These are phyloP conservation scores for Boletus eberwhitei DNA, from an alignment of 768 basidiomycete species.

Conservation along the genomic window DNA sequence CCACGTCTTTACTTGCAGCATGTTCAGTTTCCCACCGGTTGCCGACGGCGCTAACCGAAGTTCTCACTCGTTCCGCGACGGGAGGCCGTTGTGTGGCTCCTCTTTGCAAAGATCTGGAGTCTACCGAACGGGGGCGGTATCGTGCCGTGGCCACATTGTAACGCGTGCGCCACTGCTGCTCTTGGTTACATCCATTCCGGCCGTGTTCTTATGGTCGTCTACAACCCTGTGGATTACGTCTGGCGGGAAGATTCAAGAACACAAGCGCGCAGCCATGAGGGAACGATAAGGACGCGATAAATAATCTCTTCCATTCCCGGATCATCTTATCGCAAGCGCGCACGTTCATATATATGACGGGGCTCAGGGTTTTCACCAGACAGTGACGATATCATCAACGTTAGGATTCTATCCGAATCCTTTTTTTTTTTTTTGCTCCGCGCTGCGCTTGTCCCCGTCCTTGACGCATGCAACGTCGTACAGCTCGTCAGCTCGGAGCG, in stretches of 20 bases:
- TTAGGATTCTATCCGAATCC: background rate
- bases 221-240: background rate
- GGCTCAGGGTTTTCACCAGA: background rate
- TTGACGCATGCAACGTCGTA: background rate
- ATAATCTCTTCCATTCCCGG: conserved; percentile 2
- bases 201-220: background rate
- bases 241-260: background rate
- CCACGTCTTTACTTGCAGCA: background rate
- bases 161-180: background rate
- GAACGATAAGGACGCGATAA: background rate
- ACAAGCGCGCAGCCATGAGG: background rate
- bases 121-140: background rate
- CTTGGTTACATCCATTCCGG: too few species aligned
- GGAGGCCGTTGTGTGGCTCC: background rate
- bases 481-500: background rate
- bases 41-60: background rate
- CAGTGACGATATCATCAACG: background rate
- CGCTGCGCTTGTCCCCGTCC: background rate
- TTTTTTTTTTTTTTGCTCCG: background rate
- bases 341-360: background rate
- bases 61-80: background rate
- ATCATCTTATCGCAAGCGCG: background rate
- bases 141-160: background rate
- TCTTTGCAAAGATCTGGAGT: too few species aligned
- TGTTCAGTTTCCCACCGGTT: background rate